A percentile compares a stretch with the other conserved stretches of the same genome.
Evolutionary conservation across 345 rosid species (phyloP).

Genomic region (Eucalyptus camaldulensis): DNA sequence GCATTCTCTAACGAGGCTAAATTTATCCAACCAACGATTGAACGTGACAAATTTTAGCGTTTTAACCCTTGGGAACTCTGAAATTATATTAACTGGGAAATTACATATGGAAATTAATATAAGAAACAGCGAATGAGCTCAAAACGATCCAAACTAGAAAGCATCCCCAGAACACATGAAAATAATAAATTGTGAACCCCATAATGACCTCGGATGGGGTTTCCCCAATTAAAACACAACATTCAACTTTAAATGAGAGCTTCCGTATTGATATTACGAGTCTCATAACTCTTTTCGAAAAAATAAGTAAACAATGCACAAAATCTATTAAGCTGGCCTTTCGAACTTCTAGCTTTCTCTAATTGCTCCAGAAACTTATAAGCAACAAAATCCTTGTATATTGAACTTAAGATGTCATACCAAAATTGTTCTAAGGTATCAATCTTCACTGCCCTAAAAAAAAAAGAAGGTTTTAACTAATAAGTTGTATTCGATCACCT

Average conservation of each 20-base stretch:
- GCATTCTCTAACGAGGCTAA: not conserved
- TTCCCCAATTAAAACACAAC: not conserved
- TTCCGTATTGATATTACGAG: not conserved
- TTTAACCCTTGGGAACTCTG: not conserved
- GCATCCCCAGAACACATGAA: not conserved
- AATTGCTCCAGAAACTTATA: not conserved
- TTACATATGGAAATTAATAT: not conserved
- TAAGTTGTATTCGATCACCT: not conserved
- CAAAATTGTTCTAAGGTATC: not conserved
- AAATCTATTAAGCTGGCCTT: not conserved
- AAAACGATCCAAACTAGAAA: not conserved
- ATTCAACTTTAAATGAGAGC: not conserved
- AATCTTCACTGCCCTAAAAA: not conserved
- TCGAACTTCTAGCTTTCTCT: not conserved
- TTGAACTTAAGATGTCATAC: not conserved
- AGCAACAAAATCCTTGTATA: not conserved
- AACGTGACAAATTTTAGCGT: not conserved
- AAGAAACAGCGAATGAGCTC: not conserved
- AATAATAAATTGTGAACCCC: not conserved
- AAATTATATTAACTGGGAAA: not conserved
- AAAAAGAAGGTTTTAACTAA: not conserved
- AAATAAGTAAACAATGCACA: not conserved
- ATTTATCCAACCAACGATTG: not conserved
- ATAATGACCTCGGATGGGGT: not conserved
- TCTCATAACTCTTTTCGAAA: not conserved